Percentiles rank a stretch among this genome's conserved stretches.
phyloP scores from a whole-genome alignment of 768 basidiomycete genomes.

The Hericium alpestre region DNA sequence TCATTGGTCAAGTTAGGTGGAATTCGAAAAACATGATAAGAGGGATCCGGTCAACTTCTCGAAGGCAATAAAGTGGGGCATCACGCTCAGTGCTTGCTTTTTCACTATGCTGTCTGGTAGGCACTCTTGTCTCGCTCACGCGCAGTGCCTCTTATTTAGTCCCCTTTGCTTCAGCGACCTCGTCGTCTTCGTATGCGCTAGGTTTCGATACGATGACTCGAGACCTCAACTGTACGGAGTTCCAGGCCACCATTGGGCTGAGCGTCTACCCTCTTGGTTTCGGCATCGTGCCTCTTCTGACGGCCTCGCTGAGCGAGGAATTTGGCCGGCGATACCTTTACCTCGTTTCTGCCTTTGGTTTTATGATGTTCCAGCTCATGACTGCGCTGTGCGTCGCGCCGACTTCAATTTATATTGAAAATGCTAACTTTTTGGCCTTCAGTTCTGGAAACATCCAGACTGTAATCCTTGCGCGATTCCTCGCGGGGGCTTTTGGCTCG shows the following conservation, averaged over 20 bases:
- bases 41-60: slow-evolving; percentile 25
- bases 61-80: slow-evolving; percentile 23
- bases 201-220: slow-evolving; percentile 47
- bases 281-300: slow-evolving; percentile 49
- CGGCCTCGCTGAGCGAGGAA: slow-evolving; percentile 65
- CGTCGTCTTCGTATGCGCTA: slow-evolving; percentile 41
- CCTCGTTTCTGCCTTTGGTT: slow-evolving; percentile 36
- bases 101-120: slow-evolving; percentile 39
- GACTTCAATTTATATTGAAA: background rate
- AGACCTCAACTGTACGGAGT: slow-evolving; percentile 24
- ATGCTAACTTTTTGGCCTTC: background rate
- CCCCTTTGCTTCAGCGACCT: slow-evolving; percentile 28
- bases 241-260: slow-evolving; percentile 25
- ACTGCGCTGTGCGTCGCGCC: slow-evolving; percentile 26
- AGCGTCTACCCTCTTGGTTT: slow-evolving; percentile 50
- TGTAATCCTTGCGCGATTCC: slow-evolving; percentile 54
- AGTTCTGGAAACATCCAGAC: slow-evolving; percentile 42
- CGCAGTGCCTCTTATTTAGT: background rate
- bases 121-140: slow-evolving; percentile 7
- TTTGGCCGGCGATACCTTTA: slow-evolving; percentile 58
- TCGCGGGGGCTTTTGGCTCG: slow-evolving; percentile 58
- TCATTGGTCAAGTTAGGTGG: slow-evolving; percentile 18
- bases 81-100: slow-evolving; percentile 35
- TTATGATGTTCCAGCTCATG: slow-evolving; percentile 40
- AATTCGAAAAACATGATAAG: slow-evolving; percentile 23